Evolutionary conservation across 495 filamentous ascomycete species (phyloP).

Genomic region (Penicillium steckii): DNA sequence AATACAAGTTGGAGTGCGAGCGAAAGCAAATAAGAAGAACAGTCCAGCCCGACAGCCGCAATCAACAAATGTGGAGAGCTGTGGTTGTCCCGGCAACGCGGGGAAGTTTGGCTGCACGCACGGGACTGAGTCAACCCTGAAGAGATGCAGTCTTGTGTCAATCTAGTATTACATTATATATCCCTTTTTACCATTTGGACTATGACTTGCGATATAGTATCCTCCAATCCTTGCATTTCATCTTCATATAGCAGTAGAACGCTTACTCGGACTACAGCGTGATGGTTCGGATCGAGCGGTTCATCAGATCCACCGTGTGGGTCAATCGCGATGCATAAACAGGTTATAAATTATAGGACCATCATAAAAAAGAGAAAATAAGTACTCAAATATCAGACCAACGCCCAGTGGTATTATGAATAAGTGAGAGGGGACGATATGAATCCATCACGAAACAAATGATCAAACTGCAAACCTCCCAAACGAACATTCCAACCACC

Average conservation of each 20-base stretch:
- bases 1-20: no score
- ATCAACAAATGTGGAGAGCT: background rate
- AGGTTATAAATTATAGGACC: background rate
- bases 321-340: constrained; percentile 1
- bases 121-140: background rate
- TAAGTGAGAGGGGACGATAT: background rate
- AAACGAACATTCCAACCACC: background rate
- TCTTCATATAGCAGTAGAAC: no score
- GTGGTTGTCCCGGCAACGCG: background rate
- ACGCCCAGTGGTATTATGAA: constrained; percentile 1
- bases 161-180: no score
- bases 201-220: no score
- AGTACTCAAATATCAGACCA: background rate
- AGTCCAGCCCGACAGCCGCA: constrained; percentile 5
- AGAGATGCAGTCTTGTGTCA: no score
- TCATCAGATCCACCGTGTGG: constrained; percentile 8
- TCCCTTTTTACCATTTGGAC: no score
- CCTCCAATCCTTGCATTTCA: background rate
- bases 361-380: background rate
- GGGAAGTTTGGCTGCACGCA: background rate
- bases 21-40: constrained; percentile 3
- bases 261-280: no score
- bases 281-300: background rate
- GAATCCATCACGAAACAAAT: background rate
- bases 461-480: background rate